Percentiles rank a stretch among this genome's conserved stretches.
These are phyloP conservation scores for Thelonectria olida DNA, from an alignment of 2,329 filamentous ascomycete genomes.

Conservation along the genomic window DNA sequence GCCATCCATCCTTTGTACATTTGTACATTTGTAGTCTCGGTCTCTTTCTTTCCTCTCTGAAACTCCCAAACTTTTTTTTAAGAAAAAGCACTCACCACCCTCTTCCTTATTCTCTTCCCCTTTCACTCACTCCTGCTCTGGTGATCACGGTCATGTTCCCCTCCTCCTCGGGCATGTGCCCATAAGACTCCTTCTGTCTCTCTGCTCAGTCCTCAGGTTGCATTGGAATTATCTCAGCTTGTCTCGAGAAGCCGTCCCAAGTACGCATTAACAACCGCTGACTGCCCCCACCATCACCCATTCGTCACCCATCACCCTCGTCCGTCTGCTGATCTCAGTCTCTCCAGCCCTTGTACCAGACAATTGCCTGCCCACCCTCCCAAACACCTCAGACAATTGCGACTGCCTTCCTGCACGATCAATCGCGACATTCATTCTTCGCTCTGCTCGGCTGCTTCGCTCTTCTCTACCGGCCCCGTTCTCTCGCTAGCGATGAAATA, in stretches of 20 bases:
- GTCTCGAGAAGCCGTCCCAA: constrained; percentile 11
- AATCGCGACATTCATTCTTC: constrained; percentile 23
- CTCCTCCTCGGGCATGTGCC: constrained; percentile 35
- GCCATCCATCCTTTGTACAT: background rate
- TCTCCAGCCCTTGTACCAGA: constrained; percentile 17
- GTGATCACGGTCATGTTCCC: constrained; percentile 41
- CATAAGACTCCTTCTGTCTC: constrained; percentile 10
- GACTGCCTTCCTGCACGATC: constrained; percentile 21
- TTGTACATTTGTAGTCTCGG: background rate
- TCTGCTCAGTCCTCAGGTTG: background rate
- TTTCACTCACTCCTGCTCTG: constrained; percentile 12
- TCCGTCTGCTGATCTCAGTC: constrained; percentile 37
- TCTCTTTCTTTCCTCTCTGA: constrained; percentile 6
- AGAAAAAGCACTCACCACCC: constrained; percentile 14
- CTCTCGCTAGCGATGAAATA: constrained; percentile 37
- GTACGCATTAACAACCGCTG: constrained; percentile 31
- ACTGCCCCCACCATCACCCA: constrained; percentile 33
- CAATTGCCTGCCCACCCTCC: constrained; percentile 4
- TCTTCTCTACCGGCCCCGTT: constrained; percentile 7
- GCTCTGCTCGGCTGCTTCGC: constrained; percentile 10
- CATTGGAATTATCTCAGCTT: background rate
- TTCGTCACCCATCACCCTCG: constrained; percentile 14
- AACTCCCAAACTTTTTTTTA: background rate
- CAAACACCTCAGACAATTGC: constrained; percentile 18
- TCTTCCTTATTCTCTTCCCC: no score